Percentiles rank a stretch among this genome's conserved stretches.
Evolutionary conservation across 2,329 filamentous ascomycete species (phyloP).

Genomic region (Ophiocordyceps robertsii): DNA sequence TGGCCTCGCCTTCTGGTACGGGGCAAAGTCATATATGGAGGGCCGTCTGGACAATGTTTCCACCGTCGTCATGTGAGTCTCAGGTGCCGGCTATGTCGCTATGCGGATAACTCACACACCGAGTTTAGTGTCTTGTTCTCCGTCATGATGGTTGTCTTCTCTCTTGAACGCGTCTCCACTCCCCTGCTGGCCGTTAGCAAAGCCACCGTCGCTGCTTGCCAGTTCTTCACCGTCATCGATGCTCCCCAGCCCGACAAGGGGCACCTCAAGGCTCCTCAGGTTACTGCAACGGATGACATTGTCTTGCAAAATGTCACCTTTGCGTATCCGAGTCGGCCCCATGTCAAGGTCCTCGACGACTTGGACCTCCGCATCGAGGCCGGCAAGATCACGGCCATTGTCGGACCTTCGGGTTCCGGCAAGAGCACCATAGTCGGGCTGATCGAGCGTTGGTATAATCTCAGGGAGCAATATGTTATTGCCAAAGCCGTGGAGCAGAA

Average conservation of each 20-base stretch:
- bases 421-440: constrained; percentile 64
- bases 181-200: constrained; percentile 46
- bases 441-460: constrained; percentile 58
- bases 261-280: constrained; percentile 20
- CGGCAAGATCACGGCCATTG: constrained; percentile 59
- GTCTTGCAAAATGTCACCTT: constrained; percentile 53
- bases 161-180: constrained; percentile 41
- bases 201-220: constrained; percentile 42
- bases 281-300: constrained; percentile 24
- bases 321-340: constrained; percentile 54
- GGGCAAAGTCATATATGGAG: constrained; percentile 34
- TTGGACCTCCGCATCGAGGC: constrained; percentile 44
- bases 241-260: constrained; percentile 25
- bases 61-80: constrained; percentile 39
- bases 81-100: neutral
- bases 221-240: constrained; percentile 43
- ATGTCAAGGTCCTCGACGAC: constrained; percentile 48
- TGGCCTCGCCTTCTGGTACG: constrained; percentile 50
- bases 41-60: constrained; percentile 34
- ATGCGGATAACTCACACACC: neutral
- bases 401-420: constrained; percentile 58
- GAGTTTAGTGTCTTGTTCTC: constrained; percentile 34
- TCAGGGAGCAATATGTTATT: constrained; percentile 38
- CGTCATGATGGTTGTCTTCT: constrained; percentile 43
- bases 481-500: constrained; percentile 34